These are phyloP conservation scores for Rubia peregrina DNA, from an alignment of 305 asterid species.

Conservation along the genomic window DNA sequence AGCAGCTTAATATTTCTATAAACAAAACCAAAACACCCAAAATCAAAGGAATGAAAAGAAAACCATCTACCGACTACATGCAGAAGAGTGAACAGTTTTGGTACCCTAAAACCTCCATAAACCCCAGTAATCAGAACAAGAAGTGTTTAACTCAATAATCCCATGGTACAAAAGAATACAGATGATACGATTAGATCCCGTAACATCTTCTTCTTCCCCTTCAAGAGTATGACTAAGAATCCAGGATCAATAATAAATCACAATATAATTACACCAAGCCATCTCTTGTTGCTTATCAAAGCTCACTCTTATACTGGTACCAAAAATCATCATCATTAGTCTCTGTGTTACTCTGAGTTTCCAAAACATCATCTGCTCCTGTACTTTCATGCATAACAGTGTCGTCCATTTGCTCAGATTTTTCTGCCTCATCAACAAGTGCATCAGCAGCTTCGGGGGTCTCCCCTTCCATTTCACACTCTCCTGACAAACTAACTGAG, in stretches of 20 bases:
- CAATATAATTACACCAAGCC: background rate
- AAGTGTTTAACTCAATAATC: background rate
- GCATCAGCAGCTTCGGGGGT: slow-evolving; percentile 28
- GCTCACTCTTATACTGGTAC: slow-evolving; percentile 45
- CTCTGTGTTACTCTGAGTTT: slow-evolving; percentile 26
- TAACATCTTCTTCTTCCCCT: background rate
- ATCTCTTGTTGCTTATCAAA: background rate
- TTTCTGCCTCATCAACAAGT: slow-evolving; percentile 23
- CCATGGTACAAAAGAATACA: background rate
- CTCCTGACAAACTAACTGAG: slow-evolving; percentile 34
- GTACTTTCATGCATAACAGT: slow-evolving; percentile 2
- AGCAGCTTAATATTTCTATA: background rate
- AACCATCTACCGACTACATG: background rate
- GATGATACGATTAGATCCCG: background rate
- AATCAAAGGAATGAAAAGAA: background rate
- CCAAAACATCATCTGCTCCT: slow-evolving; percentile 19
- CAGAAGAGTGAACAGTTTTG: background rate
- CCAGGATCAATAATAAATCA: background rate
- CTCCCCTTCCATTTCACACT: slow-evolving; percentile 39
- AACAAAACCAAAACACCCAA: background rate
- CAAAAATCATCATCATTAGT: slow-evolving; percentile 44
- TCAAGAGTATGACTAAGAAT: background rate
- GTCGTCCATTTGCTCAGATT: slow-evolving; percentile 28
- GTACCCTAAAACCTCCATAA: slow-evolving; percentile 1
- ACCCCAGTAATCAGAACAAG: background rate